Conservation (phyloP, 2,329 filamentous ascomycete species). For the Colletotrichum zoysiae region DNA sequence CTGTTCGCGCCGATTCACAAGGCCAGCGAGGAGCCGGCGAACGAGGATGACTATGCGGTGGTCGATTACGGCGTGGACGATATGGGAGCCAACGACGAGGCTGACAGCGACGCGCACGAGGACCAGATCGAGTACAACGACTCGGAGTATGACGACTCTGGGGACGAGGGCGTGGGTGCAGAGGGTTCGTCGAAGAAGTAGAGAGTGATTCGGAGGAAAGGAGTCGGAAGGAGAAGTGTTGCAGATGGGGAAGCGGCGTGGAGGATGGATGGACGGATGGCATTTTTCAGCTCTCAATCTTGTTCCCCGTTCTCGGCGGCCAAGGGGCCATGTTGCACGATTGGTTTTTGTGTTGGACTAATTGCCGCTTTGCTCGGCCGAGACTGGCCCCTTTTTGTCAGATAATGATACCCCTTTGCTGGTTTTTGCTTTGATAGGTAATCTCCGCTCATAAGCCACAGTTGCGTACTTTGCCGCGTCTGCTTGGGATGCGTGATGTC, state of each 20-base stretch:
- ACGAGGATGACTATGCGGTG: conserved; percentile 14
- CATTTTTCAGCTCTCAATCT: not conserved
- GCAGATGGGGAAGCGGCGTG: too few relatives aligned
- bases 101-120: conserved; percentile 33
- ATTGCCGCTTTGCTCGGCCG: not conserved
- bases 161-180: not conserved
- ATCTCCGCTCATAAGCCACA: not conserved
- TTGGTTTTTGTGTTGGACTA: not conserved
- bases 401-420: not conserved
- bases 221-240: not conserved
- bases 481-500: too few relatives aligned
- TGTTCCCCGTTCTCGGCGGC: not conserved
- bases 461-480: too few relatives aligned
- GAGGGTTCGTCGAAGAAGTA: not conserved
- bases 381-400: not conserved
- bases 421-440: not conserved
- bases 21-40: not conserved
- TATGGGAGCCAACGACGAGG: conserved; percentile 35
- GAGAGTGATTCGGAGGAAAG: not conserved
- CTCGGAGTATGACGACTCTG: conserved; percentile 22
- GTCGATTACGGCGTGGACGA: conserved; percentile 32
- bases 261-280: too few relatives aligned
- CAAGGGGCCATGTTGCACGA: not conserved
- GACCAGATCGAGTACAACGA: conserved; percentile 41
- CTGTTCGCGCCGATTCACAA: conserved; percentile 18